Conservation (phyloP, 768 basidiomycete species). For the Rhizopogon vesiculosus region DNA sequence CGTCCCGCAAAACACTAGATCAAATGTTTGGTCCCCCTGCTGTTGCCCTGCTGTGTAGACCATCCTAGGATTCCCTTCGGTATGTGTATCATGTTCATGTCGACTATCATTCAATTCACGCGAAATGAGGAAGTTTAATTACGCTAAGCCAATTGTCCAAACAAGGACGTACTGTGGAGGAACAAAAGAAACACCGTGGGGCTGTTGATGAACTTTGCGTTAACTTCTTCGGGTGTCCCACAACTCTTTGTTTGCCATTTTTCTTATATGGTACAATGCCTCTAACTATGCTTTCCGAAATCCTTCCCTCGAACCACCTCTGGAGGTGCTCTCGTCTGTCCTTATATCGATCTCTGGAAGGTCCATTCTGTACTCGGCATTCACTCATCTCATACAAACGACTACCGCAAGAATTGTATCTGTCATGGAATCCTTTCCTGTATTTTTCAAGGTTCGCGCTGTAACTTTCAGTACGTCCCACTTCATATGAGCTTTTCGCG, state of each 20-base stretch:
- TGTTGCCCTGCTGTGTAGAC: no score
- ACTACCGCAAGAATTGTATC: not conserved
- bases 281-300: not conserved
- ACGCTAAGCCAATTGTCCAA: not conserved
- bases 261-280: constrained; percentile 6
- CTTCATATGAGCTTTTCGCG: not conserved
- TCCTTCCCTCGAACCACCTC: constrained; percentile 2
- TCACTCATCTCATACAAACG: not conserved
- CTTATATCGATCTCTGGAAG: constrained; percentile 14
- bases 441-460: constrained; percentile 26
- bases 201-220: not conserved
- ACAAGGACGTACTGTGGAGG: not conserved
- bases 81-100: no score
- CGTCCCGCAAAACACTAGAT: no score
- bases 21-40: no score
- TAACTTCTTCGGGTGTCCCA: constrained; percentile 12
- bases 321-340: constrained; percentile 13
- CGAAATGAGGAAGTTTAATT: no score
- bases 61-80: no score
- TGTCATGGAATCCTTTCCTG: constrained; percentile 26
- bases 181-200: not conserved
- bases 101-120: no score
- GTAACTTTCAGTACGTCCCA: constrained; percentile 23
- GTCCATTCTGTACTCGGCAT: constrained; percentile 2
- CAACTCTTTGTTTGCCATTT: constrained; percentile 4